A percentile compares a stretch with the other conserved stretches of the same genome.
phyloP scores from a whole-genome alignment of 768 basidiomycete species.

The Panaeolus cyanescens region DNA sequence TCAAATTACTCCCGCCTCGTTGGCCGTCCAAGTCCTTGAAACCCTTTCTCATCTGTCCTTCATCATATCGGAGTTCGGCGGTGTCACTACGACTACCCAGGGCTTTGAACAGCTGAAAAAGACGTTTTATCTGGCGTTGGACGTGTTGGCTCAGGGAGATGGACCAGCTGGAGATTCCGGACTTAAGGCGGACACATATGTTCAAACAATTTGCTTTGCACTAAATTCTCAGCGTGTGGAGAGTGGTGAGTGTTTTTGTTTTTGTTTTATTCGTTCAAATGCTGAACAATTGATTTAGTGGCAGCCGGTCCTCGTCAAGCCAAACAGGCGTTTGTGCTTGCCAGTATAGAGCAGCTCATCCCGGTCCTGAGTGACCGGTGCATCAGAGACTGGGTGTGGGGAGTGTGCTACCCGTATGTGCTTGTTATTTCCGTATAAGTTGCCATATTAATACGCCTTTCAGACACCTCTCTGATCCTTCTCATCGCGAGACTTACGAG shows the following conservation, averaged over 20 bases:
- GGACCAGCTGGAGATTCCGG: slow-evolving; percentile 22
- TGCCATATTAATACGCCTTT: neutral
- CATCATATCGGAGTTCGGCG: slow-evolving; percentile 80
- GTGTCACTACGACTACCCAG: slow-evolving; percentile 55
- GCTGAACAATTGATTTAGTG: slow-evolving; percentile 17
- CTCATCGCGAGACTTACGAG: slow-evolving; percentile 79
- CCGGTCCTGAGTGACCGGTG: slow-evolving; percentile 54
- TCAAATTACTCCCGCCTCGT: slow-evolving; percentile 38
- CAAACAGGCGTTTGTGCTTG: slow-evolving; percentile 66
- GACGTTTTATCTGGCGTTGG: slow-evolving; percentile 76
- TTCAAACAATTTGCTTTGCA: slow-evolving; percentile 25
- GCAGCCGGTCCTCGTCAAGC: slow-evolving; percentile 29
- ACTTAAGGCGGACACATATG: slow-evolving; percentile 28
- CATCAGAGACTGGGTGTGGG: slow-evolving; percentile 58
- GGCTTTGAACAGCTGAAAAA: slow-evolving; percentile 75
- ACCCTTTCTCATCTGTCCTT: slow-evolving; percentile 72
- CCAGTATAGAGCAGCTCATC: slow-evolving; percentile 78
- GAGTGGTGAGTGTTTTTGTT: slow-evolving; percentile 19
- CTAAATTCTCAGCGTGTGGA: slow-evolving; percentile 25
- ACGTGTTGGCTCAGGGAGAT: slow-evolving; percentile 55
- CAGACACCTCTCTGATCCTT: slow-evolving; percentile 62
- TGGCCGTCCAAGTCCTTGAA: slow-evolving; percentile 57
- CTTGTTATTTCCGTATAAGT: neutral
- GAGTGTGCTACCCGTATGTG: slow-evolving; percentile 67
- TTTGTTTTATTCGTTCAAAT: neutral